Percentiles rank a stretch among this genome's conserved stretches.
Evolutionary conservation across 164 flowering plant genomes (phyloP).

Genomic region (Litsea cubeba): DNA sequence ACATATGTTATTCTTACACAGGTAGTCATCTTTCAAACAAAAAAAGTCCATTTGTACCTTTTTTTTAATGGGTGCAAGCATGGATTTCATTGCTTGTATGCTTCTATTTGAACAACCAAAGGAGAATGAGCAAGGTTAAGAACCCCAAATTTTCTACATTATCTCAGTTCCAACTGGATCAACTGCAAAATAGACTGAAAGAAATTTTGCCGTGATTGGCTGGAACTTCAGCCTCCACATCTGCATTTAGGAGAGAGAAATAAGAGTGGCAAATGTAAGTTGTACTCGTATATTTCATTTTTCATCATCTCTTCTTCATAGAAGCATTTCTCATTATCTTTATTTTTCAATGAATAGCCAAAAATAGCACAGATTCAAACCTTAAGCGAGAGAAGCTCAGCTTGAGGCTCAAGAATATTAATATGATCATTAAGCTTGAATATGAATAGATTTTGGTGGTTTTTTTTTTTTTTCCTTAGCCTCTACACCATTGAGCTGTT

Average conservation of each 20-base stretch:
- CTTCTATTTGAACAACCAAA: neutral
- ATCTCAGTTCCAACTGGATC: conserved; percentile 78
- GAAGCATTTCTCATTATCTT: too few species aligned
- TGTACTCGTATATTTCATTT: neutral
- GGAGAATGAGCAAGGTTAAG: neutral
- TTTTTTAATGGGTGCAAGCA: too few species aligned
- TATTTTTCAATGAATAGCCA: neutral
- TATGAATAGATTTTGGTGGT: too few species aligned
- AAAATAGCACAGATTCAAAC: neutral
- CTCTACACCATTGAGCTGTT: too few species aligned
- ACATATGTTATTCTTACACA: too few species aligned
- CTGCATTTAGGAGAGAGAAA: conserved; percentile 33
- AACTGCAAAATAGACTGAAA: conserved; percentile 54
- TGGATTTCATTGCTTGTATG: too few species aligned
- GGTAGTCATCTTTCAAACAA: too few species aligned
- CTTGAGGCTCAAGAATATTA: too few species aligned
- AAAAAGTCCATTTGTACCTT: too few species aligned
- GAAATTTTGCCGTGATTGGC: conserved; percentile 34
- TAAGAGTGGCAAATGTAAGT: neutral
- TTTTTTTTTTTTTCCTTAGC: too few species aligned
- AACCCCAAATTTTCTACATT: conserved; percentile 40
- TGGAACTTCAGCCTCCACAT: conserved; percentile 63
- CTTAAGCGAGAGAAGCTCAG: neutral
- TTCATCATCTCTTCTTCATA: neutral
- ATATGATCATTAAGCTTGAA: too few species aligned